These are phyloP conservation scores for Nephromyces sp. DNA, from an alignment of 169 alveolate species.

Conservation along the genomic window DNA sequence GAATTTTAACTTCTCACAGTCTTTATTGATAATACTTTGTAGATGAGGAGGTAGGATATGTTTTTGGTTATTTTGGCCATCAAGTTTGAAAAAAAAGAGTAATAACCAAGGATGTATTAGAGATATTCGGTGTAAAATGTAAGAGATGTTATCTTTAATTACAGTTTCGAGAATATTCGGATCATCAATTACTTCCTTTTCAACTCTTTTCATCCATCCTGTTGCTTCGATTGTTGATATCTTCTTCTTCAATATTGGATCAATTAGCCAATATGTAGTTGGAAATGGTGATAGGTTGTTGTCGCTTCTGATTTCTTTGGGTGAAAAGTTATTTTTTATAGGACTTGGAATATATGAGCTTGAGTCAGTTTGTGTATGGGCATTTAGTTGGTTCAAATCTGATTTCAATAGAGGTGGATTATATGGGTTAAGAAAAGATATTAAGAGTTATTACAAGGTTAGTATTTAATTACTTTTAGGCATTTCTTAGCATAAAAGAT, in stretches of 20 bases:
- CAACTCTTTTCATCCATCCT: conserved; percentile 15
- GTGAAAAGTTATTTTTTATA: not conserved
- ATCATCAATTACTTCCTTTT: not conserved
- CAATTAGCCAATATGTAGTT: conserved; percentile 24
- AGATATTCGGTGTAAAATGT: conserved; percentile 17
- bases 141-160: conserved; percentile 12
- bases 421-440: too few relatives aligned
- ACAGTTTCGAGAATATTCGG: not conserved
- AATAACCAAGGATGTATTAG: not conserved
- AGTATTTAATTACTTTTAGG: too few relatives aligned
- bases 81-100: not conserved
- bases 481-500: too few relatives aligned
- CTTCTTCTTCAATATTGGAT: not conserved
- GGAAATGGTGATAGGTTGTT: conserved; percentile 20
- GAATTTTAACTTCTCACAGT: too few relatives aligned
- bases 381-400: too few relatives aligned
- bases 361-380: too few relatives aligned
- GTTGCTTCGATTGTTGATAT: conserved; percentile 15
- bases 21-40: not conserved
- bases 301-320: not conserved
- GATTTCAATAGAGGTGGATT: too few relatives aligned
- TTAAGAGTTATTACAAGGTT: too few relatives aligned
- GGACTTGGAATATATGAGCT: not conserved
- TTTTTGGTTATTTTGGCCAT: too few relatives aligned
- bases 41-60: not conserved